These are phyloP conservation scores for Globisporangium spinosum DNA, from an alignment of 352 stramenopile species.

Conservation along the genomic window DNA sequence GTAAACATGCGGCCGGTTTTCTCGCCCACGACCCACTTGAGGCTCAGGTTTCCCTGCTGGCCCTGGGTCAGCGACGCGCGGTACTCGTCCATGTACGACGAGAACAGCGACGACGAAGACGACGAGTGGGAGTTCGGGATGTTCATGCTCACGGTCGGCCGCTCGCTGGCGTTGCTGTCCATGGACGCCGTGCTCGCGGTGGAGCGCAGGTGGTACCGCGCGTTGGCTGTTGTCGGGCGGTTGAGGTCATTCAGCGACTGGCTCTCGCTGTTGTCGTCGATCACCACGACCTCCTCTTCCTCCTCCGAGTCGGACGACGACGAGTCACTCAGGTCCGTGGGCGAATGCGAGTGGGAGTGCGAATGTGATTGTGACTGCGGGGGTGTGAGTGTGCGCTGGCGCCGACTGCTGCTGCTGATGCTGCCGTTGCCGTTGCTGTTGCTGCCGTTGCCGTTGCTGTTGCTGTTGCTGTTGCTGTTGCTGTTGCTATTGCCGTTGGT, in stretches of 20 bases:
- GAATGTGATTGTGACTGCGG: background rate
- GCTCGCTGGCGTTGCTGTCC: background rate
- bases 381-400: background rate
- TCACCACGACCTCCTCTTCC: conserved; percentile 18
- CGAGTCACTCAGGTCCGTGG: conserved; percentile 27
- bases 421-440: no score
- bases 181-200: background rate
- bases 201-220: background rate
- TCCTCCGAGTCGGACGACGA: conserved; percentile 40
- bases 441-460: no score
- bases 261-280: conserved; percentile 13
- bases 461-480: background rate
- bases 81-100: conserved; percentile 51
- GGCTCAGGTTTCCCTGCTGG: conserved; percentile 58
- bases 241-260: conserved; percentile 11
- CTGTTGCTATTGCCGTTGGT: conserved; percentile 20
- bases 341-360: conserved; percentile 1
- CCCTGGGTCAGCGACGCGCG: conserved; percentile 34
- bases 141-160: background rate
- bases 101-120: conserved; percentile 13
- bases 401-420: conserved; percentile 7
- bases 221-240: background rate
- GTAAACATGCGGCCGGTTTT: conserved; percentile 64
- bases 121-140: conserved; percentile 1
- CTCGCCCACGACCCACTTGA: conserved; percentile 71